phyloP scores from a whole-genome alignment of 2,329 filamentous ascomycete species.

The Mollisiaceae sp. region DNA sequence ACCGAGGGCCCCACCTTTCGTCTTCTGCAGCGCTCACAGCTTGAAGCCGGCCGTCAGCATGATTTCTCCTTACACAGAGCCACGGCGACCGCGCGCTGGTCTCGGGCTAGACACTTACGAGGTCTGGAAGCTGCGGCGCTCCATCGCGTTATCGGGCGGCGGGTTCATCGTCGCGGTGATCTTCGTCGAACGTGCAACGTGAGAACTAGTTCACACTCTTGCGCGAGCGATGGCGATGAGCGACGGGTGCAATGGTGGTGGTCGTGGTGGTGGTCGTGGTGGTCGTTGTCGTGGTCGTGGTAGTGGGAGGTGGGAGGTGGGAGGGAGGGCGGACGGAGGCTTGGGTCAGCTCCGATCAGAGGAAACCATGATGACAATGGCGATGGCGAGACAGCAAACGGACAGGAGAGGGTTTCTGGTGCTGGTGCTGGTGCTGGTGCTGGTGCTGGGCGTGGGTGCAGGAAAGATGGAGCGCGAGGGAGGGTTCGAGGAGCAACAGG shows the following conservation, averaged over 20 bases:
- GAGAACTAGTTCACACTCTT: no score
- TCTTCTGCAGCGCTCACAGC: slow-evolving; percentile 51
- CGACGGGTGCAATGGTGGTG: neutral
- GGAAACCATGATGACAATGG: neutral
- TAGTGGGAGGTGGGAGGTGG: neutral
- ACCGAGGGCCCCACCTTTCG: slow-evolving; percentile 45
- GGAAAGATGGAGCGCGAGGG: neutral
- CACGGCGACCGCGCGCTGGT: neutral
- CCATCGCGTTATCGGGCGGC: slow-evolving; percentile 8
- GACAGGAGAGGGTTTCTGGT: no score
- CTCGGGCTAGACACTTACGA: neutral
- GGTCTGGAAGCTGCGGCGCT: slow-evolving; percentile 10
- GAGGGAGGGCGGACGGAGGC: neutral
- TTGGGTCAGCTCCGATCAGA: neutral
- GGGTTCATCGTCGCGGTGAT: neutral
- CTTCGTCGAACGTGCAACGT: no score
- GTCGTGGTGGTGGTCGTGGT: neutral
- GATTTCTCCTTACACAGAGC: neutral
- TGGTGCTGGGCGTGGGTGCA: neutral
- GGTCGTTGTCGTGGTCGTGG: neutral
- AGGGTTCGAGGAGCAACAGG: neutral
- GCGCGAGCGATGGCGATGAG: neutral
- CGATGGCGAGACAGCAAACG: no score
- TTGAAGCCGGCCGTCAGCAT: slow-evolving; percentile 30
- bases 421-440: neutral